Percentiles rank a stretch among this genome's conserved stretches.
Conservation (phyloP, 2,329 filamentous ascomycete genomes). For the Pseudocercospora musae region DNA sequence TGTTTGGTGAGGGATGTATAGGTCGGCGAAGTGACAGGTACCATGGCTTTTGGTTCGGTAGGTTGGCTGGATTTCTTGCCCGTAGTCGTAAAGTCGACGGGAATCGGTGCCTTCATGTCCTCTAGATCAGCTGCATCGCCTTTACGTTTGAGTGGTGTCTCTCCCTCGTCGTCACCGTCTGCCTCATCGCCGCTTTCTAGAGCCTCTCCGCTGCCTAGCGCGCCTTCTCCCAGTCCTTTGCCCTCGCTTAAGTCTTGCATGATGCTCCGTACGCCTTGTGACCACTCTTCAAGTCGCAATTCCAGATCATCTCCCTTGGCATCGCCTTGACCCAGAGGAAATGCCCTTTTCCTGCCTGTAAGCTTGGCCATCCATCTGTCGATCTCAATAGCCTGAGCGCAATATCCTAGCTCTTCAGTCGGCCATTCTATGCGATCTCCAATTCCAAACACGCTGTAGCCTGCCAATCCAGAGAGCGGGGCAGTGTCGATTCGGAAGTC, state of each 20-base stretch:
- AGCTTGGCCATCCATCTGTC: constrained; percentile 98
- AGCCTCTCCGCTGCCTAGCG: constrained; percentile 76
- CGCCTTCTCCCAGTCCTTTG: constrained; percentile 60
- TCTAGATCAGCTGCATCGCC: constrained; percentile 70
- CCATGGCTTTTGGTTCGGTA: constrained; percentile 77
- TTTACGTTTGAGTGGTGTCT: constrained; percentile 33
- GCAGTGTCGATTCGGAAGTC: constrained; percentile 95
- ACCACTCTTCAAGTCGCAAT: constrained; percentile 72
- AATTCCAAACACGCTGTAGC: constrained; percentile 92
- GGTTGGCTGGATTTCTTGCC: constrained; percentile 50
- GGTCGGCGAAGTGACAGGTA: constrained; percentile 84
- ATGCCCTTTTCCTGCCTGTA: constrained; percentile 80
- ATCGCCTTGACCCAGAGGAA: constrained; percentile 84
- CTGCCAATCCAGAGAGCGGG: constrained; percentile 70
- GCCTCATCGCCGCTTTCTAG: constrained; percentile 81
- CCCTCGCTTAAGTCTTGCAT: constrained; percentile 57
- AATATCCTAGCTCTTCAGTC: constrained; percentile 84
- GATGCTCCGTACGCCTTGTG: constrained; percentile 67
- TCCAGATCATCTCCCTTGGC: constrained; percentile 64
- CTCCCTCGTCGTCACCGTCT: constrained; percentile 52
- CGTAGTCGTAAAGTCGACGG: constrained; percentile 83
- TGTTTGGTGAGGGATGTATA: constrained; percentile 89
- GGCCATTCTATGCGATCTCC: constrained; percentile 92
- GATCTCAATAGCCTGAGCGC: constrained; percentile 83
- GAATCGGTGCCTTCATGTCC: constrained; percentile 66